These are phyloP conservation scores for Helotiales sp. DNA, from an alignment of 2,329 filamentous ascomycete species.

Conservation along the genomic window DNA sequence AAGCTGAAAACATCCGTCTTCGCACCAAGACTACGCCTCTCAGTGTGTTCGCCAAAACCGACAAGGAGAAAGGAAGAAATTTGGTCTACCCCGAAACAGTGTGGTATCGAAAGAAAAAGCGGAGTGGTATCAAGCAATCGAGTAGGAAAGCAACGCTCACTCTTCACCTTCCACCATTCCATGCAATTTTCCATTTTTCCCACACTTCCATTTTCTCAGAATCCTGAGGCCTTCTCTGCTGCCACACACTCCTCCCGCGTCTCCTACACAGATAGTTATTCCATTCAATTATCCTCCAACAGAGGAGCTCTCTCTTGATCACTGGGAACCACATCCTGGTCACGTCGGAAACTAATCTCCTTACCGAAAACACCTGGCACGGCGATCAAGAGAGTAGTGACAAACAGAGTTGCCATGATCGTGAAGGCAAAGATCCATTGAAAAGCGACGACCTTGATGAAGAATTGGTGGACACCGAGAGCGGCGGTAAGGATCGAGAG, in stretches of 20 bases:
- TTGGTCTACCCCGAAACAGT: no score
- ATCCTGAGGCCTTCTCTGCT: no score
- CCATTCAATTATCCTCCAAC: constrained; percentile 45
- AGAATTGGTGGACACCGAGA: constrained; percentile 76
- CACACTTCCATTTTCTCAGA: background rate
- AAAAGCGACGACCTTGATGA: constrained; percentile 70
- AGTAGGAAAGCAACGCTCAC: background rate
- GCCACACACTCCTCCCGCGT: background rate
- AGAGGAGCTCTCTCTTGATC: constrained; percentile 58
- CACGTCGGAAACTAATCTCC: constrained; percentile 51
- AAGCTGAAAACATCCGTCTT: no score
- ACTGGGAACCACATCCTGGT: constrained; percentile 47
- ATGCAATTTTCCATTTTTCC: background rate
- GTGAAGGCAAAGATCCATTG: constrained; percentile 93
- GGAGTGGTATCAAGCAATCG: constrained; percentile 12
- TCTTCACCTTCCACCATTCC: background rate
- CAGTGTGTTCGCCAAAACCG: no score
- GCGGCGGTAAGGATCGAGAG: constrained; percentile 72
- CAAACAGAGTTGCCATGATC: constrained; percentile 75
- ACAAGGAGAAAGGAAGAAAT: no score
- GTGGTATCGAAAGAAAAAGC: constrained; percentile 6
- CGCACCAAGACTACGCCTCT: no score
- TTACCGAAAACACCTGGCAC: constrained; percentile 63
- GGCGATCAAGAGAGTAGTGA: constrained; percentile 64
- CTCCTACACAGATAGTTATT: constrained; percentile 1